These are phyloP conservation scores for Thermoascus crustaceus DNA, from an alignment of 2,329 filamentous ascomycete genomes.

Conservation along the genomic window DNA sequence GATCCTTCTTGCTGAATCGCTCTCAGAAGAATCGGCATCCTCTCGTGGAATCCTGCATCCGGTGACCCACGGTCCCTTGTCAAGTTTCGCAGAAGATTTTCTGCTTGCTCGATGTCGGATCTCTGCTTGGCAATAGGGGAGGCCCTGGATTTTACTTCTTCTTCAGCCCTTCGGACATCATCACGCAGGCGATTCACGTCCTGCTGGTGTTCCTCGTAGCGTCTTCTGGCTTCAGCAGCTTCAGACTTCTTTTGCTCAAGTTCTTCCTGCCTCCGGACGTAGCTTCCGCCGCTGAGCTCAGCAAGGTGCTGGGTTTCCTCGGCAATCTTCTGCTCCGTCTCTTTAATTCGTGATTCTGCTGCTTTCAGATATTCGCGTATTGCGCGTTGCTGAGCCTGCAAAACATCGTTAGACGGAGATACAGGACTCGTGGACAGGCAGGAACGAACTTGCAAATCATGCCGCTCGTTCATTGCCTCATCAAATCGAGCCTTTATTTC, in stretches of 20 bases:
- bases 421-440: neutral
- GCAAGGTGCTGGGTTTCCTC: constrained; percentile 51
- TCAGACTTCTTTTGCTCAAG: constrained; percentile 51
- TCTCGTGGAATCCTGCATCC: constrained; percentile 56
- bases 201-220: constrained; percentile 35
- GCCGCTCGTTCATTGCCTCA: constrained; percentile 46
- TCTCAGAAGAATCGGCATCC: constrained; percentile 55
- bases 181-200: constrained; percentile 27
- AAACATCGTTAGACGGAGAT: constrained; percentile 12
- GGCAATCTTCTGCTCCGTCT: constrained; percentile 38
- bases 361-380: constrained; percentile 52
- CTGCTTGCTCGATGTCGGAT: constrained; percentile 47
- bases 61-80: constrained; percentile 51
- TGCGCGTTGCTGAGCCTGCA: constrained; percentile 57
- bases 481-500: constrained; percentile 46
- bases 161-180: constrained; percentile 26
- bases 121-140: constrained; percentile 37
- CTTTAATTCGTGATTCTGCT: constrained; percentile 38
- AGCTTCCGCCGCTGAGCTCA: constrained; percentile 61
- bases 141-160: constrained; percentile 17
- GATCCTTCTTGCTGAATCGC: constrained; percentile 61
- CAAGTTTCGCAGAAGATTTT: constrained; percentile 46
- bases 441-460: constrained; percentile 41
- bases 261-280: constrained; percentile 53
- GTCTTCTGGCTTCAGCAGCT: constrained; percentile 37